A percentile compares a stretch with the other conserved stretches of the same genome.
Conservation (phyloP, 116 monocot genomes). For the Thalassia testudinum region DNA sequence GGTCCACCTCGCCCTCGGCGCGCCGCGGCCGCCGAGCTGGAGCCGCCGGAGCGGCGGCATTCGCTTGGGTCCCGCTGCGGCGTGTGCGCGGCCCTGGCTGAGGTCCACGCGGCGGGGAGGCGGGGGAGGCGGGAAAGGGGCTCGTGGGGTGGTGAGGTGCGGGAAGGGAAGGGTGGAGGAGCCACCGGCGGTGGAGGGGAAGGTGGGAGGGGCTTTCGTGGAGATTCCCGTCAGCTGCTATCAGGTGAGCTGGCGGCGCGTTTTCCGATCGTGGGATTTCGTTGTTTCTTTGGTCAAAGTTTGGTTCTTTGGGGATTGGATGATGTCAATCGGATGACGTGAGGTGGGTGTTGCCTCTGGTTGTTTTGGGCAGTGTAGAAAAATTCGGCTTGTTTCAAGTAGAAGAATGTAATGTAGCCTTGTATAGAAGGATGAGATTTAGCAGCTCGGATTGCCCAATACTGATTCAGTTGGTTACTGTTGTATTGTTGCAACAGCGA, state of each 20-base stretch:
- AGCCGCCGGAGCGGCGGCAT: constrained; percentile 4
- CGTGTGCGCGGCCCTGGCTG: constrained; percentile 1
- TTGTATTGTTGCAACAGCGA: too few relatives aligned
- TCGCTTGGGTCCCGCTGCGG: background rate
- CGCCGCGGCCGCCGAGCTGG: constrained; percentile 3
- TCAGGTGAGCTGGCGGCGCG: constrained; percentile 19
- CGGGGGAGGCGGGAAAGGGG: constrained; percentile 1
- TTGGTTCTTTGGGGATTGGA: background rate
- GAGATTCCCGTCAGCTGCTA: constrained; percentile 74
- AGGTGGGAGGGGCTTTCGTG: constrained; percentile 10
- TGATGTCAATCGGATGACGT: background rate
- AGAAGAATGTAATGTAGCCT: background rate
- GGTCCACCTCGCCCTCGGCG: constrained; percentile 11
- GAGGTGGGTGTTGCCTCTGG: background rate
- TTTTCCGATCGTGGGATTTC: background rate
- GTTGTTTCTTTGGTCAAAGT: background rate
- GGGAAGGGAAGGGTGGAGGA: constrained; percentile 18
- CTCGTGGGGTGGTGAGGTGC: constrained; percentile 2
- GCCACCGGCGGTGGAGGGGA: constrained; percentile 14
- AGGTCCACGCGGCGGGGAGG: background rate
- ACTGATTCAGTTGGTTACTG: too few relatives aligned
- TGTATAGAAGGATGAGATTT: background rate
- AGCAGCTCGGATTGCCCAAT: too few relatives aligned
- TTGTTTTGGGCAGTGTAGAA: background rate
- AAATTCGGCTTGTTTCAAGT: background rate